Evolutionary conservation across 768 basidiomycete species (phyloP), one percentile per base, ranked within the genome.

Genomic region (Auriscalpium microsporum): DNA sequence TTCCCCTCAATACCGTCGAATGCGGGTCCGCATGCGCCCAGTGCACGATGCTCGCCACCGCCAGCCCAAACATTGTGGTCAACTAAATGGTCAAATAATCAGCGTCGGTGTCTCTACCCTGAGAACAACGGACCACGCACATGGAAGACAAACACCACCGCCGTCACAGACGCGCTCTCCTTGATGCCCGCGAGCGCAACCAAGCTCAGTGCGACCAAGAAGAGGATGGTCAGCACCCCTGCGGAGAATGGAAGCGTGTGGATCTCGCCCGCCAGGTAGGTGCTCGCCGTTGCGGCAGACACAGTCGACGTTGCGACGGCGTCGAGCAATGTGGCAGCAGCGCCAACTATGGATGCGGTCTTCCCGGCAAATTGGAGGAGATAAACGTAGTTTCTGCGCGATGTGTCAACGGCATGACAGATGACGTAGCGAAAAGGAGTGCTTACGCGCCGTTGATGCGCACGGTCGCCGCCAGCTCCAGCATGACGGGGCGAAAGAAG

Each of bases 131-230:
- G 14, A n/a, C 45, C 3, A 35, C 58, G 48, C 47, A 35, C 60
- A 35, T 62, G 60, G 28, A 62, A 62, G 47, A 62, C 36, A 17
- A 59, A 62, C 21, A 62, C 51, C 8, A 50, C 50, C 8, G 60
- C 60, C 2, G 55, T 52, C 4, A 51, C 47, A 5, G 53, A 51
- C 10, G 60, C 55, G 13, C 50, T 62, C 50, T 62, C 60, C 35
- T 45, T 60, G 37, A 62, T 52, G 10, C 60, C 60, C 9, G 58
- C 58, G 45, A 62, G 55, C 5, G 58, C 55, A 9, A 60, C 48
- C 34, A 62, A n/a, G 9, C 55, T 47, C 34, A 62, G 46, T 1
- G 47, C 58, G 14, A 57, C 13, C n/a, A 62, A 52, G 47, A 60
- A 52, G 14, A 60, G 23, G 40, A 62, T 42, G 1, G 60, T 52